Evolutionary conservation across 345 rosid genomes (phyloP).

Genomic region (Lumnitzera littorea): DNA sequence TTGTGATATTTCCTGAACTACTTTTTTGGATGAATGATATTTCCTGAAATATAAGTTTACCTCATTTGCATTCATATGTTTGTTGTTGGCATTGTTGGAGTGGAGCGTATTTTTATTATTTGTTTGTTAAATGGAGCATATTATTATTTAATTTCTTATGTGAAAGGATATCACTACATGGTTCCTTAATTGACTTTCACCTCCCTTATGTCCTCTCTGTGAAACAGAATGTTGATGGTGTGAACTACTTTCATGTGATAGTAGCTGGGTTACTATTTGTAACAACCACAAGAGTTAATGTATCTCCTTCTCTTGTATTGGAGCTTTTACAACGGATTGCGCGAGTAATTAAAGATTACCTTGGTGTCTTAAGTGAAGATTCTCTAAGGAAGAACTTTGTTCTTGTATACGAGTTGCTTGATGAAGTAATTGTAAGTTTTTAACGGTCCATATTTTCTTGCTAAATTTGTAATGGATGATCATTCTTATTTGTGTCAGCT

Average conservation of each 20-base stretch:
- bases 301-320: conserved; percentile 90
- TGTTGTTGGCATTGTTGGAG: neutral
- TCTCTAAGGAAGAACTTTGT: conserved; percentile 87
- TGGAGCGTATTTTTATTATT: neutral
- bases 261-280: conserved; percentile 89
- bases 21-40: neutral
- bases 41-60: no score
- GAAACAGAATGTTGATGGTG: conserved; percentile 80
- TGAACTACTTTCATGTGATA: conserved; percentile 96
- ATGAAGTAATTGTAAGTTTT: conserved; percentile 89
- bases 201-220: neutral
- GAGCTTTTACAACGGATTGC: conserved; percentile 97
- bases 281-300: conserved; percentile 88
- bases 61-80: neutral
- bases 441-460: neutral
- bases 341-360: conserved; percentile 93
- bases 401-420: conserved; percentile 94
- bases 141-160: neutral
- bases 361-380: conserved; percentile 93
- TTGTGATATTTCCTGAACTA: no score
- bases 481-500: no score
- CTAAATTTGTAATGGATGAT: neutral
- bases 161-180: neutral
- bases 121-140: neutral
- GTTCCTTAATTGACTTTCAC: neutral